Evolutionary conservation across 345 rosid genomes (phyloP).

Genomic region (Carallia pectinifolia): DNA sequence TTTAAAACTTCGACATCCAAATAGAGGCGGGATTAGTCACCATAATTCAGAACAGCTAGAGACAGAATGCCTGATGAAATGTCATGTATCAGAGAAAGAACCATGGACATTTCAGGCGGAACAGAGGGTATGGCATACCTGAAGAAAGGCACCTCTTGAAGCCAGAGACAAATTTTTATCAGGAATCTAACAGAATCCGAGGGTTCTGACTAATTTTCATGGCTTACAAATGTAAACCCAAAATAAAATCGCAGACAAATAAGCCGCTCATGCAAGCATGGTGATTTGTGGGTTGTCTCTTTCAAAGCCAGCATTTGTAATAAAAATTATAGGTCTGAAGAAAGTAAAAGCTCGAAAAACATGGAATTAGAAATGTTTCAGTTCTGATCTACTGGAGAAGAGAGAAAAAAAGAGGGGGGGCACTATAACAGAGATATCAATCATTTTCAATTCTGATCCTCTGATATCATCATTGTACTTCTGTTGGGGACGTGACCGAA

Average conservation of each 20-base stretch:
- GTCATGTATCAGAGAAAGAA: constrained; percentile 17
- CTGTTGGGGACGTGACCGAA: constrained; percentile 8
- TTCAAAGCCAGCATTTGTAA: background rate
- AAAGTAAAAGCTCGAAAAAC: background rate
- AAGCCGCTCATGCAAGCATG: background rate
- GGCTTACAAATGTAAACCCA: background rate
- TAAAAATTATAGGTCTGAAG: background rate
- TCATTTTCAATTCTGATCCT: constrained; percentile 32
- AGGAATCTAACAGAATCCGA: constrained; percentile 18
- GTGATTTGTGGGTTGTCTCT: background rate
- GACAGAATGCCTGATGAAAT: constrained; percentile 37
- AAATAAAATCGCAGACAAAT: background rate
- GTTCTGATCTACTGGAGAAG: constrained; percentile 5
- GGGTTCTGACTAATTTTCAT: constrained; percentile 11
- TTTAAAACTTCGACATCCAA: background rate
- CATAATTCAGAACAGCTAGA: constrained; percentile 17
- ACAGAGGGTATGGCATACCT: background rate
- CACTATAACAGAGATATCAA: constrained; percentile 5
- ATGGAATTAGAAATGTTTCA: constrained; percentile 6
- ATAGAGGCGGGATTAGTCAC: background rate
- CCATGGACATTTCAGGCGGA: background rate
- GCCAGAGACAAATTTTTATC: constrained; percentile 15
- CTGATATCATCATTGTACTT: constrained; percentile 7
- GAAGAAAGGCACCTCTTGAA: constrained; percentile 17
- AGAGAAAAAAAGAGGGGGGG: background rate